phyloP scores from a whole-genome alignment of 2,329 filamentous ascomycete species.

The Blastomyces silverae region DNA sequence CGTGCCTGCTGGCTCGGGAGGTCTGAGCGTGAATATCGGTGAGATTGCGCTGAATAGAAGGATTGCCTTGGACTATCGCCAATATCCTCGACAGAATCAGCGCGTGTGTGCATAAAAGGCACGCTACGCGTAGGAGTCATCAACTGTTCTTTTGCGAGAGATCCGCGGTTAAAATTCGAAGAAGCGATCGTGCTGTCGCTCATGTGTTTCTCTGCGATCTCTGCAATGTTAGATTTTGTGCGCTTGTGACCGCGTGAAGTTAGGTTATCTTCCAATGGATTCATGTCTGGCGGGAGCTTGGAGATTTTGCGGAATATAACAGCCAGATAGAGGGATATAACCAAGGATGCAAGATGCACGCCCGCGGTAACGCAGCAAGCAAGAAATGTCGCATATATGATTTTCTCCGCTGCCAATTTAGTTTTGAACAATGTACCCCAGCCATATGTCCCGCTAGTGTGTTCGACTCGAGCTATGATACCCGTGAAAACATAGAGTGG shows the following conservation, averaged over 20 bases:
- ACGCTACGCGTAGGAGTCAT: conserved; percentile 48
- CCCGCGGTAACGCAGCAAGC: conserved; percentile 56
- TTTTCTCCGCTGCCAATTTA: conserved; percentile 49
- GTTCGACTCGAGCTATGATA: conserved; percentile 49
- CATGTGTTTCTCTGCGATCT: conserved; percentile 57
- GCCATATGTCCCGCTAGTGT: conserved; percentile 35
- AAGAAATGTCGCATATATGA: conserved; percentile 63
- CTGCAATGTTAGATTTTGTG: conserved; percentile 56
- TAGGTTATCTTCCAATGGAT: conserved; percentile 79
- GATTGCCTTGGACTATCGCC: conserved; percentile 45
- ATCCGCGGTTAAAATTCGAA: conserved; percentile 32
- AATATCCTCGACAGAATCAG: conserved; percentile 53
- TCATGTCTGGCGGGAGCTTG: conserved; percentile 84
- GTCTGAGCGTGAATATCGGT: conserved; percentile 30
- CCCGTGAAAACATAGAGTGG: conserved; percentile 58
- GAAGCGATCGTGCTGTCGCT: conserved; percentile 45
- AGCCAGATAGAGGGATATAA: conserved; percentile 66
- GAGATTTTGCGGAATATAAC: conserved; percentile 76
- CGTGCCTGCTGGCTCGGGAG: conserved; percentile 30
- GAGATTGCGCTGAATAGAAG: conserved; percentile 44
- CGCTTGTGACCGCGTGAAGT: conserved; percentile 70
- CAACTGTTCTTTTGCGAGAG: conserved; percentile 38
- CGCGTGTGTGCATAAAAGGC: conserved; percentile 74
- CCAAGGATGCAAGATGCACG: conserved; percentile 63
- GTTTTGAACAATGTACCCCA: conserved; percentile 66